Conservation (phyloP, 345 rosid genomes). For the Euphorbia peplus region DNA sequence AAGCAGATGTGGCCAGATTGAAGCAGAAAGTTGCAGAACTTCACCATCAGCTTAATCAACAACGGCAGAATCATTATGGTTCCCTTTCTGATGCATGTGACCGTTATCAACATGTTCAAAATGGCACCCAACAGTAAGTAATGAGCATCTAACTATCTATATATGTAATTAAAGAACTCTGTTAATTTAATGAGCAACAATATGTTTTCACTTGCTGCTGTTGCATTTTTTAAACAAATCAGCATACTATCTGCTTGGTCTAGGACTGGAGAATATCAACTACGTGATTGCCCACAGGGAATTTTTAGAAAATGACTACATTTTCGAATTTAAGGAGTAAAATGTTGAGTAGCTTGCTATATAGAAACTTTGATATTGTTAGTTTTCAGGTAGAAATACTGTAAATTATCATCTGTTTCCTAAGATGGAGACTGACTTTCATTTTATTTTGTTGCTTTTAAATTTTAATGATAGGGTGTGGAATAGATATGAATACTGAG, state of each 20-base stretch:
- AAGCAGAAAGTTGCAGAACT: conserved; percentile 99
- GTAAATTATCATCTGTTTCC: not conserved
- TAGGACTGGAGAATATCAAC: not conserved
- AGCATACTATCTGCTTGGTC: not conserved
- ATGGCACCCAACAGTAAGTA: conserved; percentile 79
- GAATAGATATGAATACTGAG: not conserved
- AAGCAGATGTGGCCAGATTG: conserved; percentile 97
- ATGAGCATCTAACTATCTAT: no score
- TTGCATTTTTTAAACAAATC: conserved; percentile 1
- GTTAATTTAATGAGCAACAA: not conserved
- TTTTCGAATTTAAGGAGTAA: not conserved
- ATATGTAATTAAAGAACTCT: conserved; percentile 4
- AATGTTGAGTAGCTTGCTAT: no score
- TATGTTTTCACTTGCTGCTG: conserved; percentile 2
- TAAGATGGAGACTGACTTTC: not conserved
- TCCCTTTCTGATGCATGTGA: conserved; percentile 80
- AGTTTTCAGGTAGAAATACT: not conserved
- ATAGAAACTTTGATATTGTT: not conserved
- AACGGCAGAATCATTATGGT: conserved; percentile 77
- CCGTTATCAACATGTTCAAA: conserved; percentile 68
- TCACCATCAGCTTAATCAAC: conserved; percentile 97
- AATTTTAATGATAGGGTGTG: not conserved
- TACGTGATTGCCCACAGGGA: not conserved
- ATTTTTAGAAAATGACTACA: not conserved
- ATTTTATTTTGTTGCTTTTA: not conserved